A percentile compares a stretch with the other conserved stretches of the same genome.
Conservation (phyloP, 116 monocot species). For the Papilionanthe hybrid region DNA sequence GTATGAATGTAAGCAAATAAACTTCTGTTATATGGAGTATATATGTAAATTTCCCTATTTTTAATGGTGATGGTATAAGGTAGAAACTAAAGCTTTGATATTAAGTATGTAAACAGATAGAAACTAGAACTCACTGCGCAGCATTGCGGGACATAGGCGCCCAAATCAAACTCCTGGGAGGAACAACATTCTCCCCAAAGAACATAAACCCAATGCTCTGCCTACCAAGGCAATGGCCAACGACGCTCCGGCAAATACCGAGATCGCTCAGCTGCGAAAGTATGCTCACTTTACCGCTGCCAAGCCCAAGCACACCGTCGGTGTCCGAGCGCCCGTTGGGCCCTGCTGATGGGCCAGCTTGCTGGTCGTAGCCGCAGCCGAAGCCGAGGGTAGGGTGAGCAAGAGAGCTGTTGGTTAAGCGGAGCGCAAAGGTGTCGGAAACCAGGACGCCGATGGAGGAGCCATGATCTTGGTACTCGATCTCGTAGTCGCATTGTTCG, state of each 20-base stretch:
- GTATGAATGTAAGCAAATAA: too few relatives aligned
- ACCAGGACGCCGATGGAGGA: conserved; percentile 87
- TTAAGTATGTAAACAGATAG: background rate
- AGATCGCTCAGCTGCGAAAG: conserved; percentile 54
- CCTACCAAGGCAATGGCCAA: conserved; percentile 80
- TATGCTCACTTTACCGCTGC: conserved; percentile 51
- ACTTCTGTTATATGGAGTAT: too few relatives aligned
- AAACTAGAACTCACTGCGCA: background rate
- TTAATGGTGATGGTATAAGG: too few relatives aligned
- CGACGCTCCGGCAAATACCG: conserved; percentile 55
- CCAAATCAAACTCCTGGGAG: conserved; percentile 47
- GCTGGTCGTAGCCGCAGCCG: conserved; percentile 91
- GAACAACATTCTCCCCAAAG: conserved; percentile 82
- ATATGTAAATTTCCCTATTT: too few relatives aligned
- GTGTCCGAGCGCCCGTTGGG: conserved; percentile 17
- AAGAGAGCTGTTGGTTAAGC: conserved; percentile 53
- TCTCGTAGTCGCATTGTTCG: conserved; percentile 73
- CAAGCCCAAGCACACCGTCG: conserved; percentile 87
- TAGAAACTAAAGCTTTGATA: too few relatives aligned
- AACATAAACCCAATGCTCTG: conserved; percentile 70
- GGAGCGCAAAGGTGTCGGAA: conserved; percentile 45
- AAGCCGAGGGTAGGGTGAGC: conserved; percentile 53
- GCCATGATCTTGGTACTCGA: conserved; percentile 60
- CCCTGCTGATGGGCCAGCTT: conserved; percentile 11
- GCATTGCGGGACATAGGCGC: conserved; percentile 36